Evolutionary conservation across 345 rosid genomes (phyloP), one percentile per base, ranked within the genome.

Genomic region (Camelina laxa): DNA sequence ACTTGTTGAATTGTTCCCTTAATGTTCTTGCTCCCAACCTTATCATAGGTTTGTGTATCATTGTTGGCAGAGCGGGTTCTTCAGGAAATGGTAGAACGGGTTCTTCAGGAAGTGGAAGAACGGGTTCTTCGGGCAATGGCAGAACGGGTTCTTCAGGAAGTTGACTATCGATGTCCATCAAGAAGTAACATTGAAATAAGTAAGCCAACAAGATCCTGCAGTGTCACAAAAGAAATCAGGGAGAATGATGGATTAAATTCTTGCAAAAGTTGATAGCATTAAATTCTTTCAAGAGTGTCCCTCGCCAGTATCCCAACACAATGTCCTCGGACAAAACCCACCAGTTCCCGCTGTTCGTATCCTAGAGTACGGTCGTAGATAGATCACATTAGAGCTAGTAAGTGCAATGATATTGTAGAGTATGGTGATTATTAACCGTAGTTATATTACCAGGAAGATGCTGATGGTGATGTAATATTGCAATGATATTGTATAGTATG

Each of bases 131-230:
- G n/a, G n/a, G n/a, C n/a, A n/a, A n/a, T n/a, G n/a, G n/a, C n/a
- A n/a, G n/a, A n/a, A n/a, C n/a, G n/a, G n/a, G n/a, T n/a, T n/a
- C n/a, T n/a, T n/a, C n/a, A n/a, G n/a, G n/a, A n/a, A n/a, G n/a
- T n/a, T n/a, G n/a, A n/a, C n/a, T n/a, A n/a, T n/a, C n/a, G n/a
- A n/a, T n/a, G n/a, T n/a, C n/a, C n/a, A n/a, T n/a, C n/a, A n/a
- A n/a, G n/a, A n/a, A 95, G 97, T 82, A 95, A 82, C 88, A 89
- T 85, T 45, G 99, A 95, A 67, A 92, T 95, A 69, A 92, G 90
- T 84, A 95, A 81, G 71, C 99, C 99, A 79, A 95, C 99, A 71
- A 95, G 89, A 84, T 92, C 99, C 99, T 95, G 91, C 84, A 83
- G 27, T 39, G 27, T 70, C 58, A 78, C 63, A 58, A 36, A 56